A percentile compares a stretch with the other conserved stretches of the same genome.
These are phyloP conservation scores for Closterium sp. DNA, from an alignment of 139 green algal genomes.

Conservation along the genomic window DNA sequence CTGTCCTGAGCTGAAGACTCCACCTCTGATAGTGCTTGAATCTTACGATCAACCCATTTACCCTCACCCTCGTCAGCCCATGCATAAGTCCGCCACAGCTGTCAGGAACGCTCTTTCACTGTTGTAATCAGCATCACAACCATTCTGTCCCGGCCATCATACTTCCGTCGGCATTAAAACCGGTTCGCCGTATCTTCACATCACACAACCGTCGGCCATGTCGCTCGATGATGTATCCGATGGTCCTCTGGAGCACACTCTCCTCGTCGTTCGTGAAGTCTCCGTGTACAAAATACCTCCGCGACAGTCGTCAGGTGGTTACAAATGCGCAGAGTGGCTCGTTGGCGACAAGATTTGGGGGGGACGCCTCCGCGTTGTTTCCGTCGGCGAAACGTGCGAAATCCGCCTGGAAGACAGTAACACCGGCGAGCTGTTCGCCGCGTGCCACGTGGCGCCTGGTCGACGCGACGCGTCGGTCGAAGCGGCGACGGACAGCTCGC, in stretches of 20 bases:
- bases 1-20: too few species aligned
- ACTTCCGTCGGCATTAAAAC: too few species aligned
- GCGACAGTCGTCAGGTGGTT: constrained; percentile 28
- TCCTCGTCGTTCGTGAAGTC: constrained; percentile 43
- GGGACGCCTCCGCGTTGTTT: constrained; percentile 37
- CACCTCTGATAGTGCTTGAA: too few species aligned
- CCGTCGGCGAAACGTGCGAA: constrained; percentile 8
- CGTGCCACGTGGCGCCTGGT: constrained; percentile 40
- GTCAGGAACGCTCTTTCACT: not conserved
- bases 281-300: constrained; percentile 38
- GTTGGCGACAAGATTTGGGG: constrained; percentile 41
- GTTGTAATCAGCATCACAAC: not conserved
- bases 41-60: too few species aligned
- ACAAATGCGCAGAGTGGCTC: constrained; percentile 49
- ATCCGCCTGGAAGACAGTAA: constrained; percentile 45
- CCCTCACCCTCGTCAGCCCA: too few species aligned
- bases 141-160: too few species aligned
- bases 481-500: constrained; percentile 39
- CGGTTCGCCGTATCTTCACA: too few species aligned
- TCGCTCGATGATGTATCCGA: not conserved
- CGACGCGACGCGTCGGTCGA: constrained; percentile 42
- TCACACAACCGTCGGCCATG: not conserved
- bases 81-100: not conserved
- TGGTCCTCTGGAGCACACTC: constrained; percentile 28
- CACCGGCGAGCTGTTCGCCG: constrained; percentile 55